Base-by-base conservation (phyloP, 2,329 filamentous ascomycete genomes). In the Scytalidium lignicola region DNA sequence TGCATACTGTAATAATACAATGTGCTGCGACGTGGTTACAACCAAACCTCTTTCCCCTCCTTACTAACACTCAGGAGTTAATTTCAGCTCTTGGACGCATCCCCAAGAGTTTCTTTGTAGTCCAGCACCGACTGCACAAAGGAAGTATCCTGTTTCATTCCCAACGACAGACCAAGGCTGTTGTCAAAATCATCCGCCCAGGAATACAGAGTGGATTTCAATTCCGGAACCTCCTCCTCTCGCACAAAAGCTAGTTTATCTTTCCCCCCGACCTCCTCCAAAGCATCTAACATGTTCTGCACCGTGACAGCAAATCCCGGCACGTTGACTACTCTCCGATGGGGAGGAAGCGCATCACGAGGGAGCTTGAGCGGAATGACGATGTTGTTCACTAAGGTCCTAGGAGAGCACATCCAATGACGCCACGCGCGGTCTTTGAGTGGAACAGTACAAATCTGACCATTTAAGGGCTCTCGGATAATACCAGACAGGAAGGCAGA, bases 401-500 rank as follows among this genome's bases (percentile, higher is more conserved):
- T 70, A 1, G 78, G 78, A 37, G 75, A 76, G 62, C 73, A 74
- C 18, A 82, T 3, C 78, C 66, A 55, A 37, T 37, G 32, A 5
- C 32, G 7, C 32, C 32, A 37, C 5, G 32, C 62, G 32, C 32
- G 32, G 32, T 74, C 71, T 23, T 68, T 58, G 28, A 80, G 61
- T 12, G 79, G 74, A 2, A 82, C 72, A 1, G 76, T 60, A 51
- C 75, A 79, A 53, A 71, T 68, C 47, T 72, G 62, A 3, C 79
- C 79, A 37, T 75, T 70, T 15, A 81, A 62, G 0, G 78, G 76
- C 61, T 83, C 80, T 2, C 80, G 70, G 32, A 83, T 77, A 55
- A 84, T 83, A 1, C 79, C 80, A 2, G 72, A 79, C 1, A 79
- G 72, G 55, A 83, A 83, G 0, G 76, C 79, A 2, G 75, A 79